These are phyloP conservation scores for Staphylotrichum longicolle DNA, from an alignment of 495 filamentous ascomycete species.

Conservation along the genomic window DNA sequence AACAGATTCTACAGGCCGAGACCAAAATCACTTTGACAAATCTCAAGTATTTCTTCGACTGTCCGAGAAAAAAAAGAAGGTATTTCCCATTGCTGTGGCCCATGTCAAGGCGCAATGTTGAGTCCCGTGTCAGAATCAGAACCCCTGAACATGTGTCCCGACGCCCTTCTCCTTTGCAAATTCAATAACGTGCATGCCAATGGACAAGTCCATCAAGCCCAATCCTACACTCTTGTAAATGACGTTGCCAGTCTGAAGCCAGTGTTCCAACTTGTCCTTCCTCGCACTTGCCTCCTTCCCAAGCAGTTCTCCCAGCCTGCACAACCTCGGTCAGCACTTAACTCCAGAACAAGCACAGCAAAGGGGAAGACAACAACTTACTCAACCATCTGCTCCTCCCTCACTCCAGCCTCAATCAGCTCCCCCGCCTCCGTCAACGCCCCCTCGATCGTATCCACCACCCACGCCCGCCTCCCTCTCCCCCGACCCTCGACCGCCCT, in stretches of 20 bases:
- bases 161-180: slow-evolving; percentile 70
- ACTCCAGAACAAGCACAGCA: not conserved
- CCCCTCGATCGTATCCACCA: slow-evolving; percentile 49
- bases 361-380: slow-evolving; percentile 26
- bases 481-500: slow-evolving; percentile 58
- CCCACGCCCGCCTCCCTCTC: slow-evolving; percentile 61
- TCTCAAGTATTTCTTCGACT: no score
- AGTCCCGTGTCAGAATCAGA: slow-evolving; percentile 40
- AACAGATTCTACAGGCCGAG: no score
- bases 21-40: no score
- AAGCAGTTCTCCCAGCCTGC: slow-evolving; percentile 67
- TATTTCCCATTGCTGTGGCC: no score
- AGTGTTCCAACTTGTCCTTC: slow-evolving; percentile 51
- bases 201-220: slow-evolving; percentile 75
- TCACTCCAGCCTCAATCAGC: slow-evolving; percentile 73
- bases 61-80: no score
- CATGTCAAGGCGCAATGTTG: no score
- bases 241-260: slow-evolving; percentile 79
- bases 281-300: slow-evolving; percentile 40
- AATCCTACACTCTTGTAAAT: slow-evolving; percentile 82
- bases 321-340: slow-evolving; percentile 24
- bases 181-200: slow-evolving; percentile 71
- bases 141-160: slow-evolving; percentile 69
- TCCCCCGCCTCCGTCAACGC: slow-evolving; percentile 87
- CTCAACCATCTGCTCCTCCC: slow-evolving; percentile 74